A percentile compares a stretch with the other conserved stretches of the same genome.
These are phyloP conservation scores for Diaporthe amygdali DNA, from an alignment of 2,329 filamentous ascomycete species.

Conservation along the genomic window DNA sequence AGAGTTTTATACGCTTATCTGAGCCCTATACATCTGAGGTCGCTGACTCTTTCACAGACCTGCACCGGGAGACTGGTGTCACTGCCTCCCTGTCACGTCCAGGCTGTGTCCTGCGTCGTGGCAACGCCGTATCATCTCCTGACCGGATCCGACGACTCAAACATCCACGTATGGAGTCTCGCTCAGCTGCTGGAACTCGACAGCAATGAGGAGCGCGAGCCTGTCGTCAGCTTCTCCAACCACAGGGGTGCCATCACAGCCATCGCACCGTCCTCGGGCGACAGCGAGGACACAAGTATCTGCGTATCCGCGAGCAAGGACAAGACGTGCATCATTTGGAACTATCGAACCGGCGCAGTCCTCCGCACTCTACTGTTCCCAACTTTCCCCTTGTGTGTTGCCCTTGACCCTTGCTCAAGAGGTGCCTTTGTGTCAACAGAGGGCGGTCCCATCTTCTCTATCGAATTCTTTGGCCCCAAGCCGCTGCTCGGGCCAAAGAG, in stretches of 20 bases:
- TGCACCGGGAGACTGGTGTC: constrained; percentile 78
- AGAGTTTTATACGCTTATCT: neutral
- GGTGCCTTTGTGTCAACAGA: constrained; percentile 82
- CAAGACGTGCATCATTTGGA: constrained; percentile 91
- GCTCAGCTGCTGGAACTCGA: constrained; percentile 70
- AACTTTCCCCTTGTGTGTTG: constrained; percentile 71
- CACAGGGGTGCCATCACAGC: constrained; percentile 77
- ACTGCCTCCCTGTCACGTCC: constrained; percentile 79
- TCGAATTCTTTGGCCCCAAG: constrained; percentile 71
- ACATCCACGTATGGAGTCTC: constrained; percentile 90
- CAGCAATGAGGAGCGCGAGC: constrained; percentile 64
- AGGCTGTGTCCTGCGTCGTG: constrained; percentile 77
- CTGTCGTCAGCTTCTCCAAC: constrained; percentile 77
- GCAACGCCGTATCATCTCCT: constrained; percentile 75
- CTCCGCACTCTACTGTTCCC: constrained; percentile 85
- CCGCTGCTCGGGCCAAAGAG: constrained; percentile 59
- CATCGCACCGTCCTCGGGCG: constrained; percentile 67
- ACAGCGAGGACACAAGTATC: constrained; percentile 74
- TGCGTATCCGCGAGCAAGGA: constrained; percentile 85
- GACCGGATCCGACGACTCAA: constrained; percentile 84
- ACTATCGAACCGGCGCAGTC: constrained; percentile 79
- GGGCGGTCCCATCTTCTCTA: constrained; percentile 78
- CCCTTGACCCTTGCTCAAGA: constrained; percentile 82
- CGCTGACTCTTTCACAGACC: constrained; percentile 50
- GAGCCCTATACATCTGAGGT: neutral